Conservation (phyloP, 495 filamentous ascomycete species). For the Cryomyces minteri region DNA sequence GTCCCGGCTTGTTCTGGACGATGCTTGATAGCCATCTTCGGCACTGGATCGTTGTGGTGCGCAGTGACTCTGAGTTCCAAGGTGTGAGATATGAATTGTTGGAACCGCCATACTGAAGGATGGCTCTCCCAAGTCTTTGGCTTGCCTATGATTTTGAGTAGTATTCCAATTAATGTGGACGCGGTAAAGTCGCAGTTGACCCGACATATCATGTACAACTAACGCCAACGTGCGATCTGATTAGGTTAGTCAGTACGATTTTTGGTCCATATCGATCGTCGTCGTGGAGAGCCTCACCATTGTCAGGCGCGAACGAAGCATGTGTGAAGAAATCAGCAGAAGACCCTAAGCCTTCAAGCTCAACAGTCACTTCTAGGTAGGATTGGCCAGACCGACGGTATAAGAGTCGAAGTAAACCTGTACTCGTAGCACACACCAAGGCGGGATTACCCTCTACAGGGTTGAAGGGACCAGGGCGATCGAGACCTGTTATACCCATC, state of each 20-base stretch:
- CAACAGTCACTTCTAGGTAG: conserved; percentile 18
- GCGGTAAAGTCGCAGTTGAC: conserved; percentile 18
- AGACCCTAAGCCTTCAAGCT: conserved; percentile 49
- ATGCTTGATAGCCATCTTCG: neutral
- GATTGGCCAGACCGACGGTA: too few relatives aligned
- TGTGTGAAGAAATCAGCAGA: conserved; percentile 61
- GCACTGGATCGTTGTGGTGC: neutral
- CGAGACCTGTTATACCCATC: neutral
- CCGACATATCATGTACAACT: conserved; percentile 11
- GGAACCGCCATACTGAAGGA: conserved; percentile 2
- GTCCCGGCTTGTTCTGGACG: neutral
- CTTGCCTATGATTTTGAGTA: conserved; percentile 4
- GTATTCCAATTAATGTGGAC: conserved; percentile 21
- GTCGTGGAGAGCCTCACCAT: conserved; percentile 24
- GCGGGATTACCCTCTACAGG: conserved; percentile 4
- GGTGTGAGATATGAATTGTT: conserved; percentile 1
- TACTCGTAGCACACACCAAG: neutral
- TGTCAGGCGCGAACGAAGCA: conserved; percentile 58
- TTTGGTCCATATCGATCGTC: neutral
- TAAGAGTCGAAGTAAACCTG: too few relatives aligned
- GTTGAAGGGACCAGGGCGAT: neutral
- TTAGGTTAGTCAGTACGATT: too few relatives aligned
- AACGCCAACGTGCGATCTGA: conserved; percentile 18
- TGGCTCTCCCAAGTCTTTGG: neutral
- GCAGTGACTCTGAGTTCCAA: neutral